These are phyloP conservation scores for Baudoinia panamericana DNA, from an alignment of 495 filamentous ascomycete species.

Conservation along the genomic window DNA sequence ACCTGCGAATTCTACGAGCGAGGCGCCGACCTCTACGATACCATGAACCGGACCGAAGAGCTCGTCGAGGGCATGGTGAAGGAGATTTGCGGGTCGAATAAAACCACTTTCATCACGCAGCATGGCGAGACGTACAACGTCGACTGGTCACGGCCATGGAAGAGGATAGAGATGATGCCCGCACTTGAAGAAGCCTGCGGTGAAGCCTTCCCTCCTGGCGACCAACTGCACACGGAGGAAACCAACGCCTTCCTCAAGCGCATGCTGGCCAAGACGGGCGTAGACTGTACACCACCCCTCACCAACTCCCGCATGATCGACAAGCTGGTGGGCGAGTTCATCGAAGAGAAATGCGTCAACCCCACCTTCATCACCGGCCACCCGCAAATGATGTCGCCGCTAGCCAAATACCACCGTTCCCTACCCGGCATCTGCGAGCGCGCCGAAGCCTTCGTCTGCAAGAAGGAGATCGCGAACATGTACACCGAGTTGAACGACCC, in stretches of 20 bases:
- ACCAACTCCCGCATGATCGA: slow-evolving; percentile 98
- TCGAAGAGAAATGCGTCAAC: slow-evolving; percentile 86
- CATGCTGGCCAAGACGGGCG: slow-evolving; percentile 73
- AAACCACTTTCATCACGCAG: slow-evolving; percentile 71
- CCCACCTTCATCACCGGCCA: slow-evolving; percentile 92
- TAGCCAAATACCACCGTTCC: slow-evolving; percentile 85
- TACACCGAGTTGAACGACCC: slow-evolving; percentile 98
- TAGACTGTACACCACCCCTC: slow-evolving; percentile 77
- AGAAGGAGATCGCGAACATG: slow-evolving; percentile 91
- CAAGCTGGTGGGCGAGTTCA: slow-evolving; percentile 90
- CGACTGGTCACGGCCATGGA: slow-evolving; percentile 94
- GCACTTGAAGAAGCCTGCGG: slow-evolving; percentile 78
- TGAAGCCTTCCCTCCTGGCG: slow-evolving; percentile 81
- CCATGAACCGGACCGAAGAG: slow-evolving; percentile 90
- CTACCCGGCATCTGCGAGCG: slow-evolving; percentile 81
- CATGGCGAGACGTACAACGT: slow-evolving; percentile 72
- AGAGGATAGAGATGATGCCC: slow-evolving; percentile 90
- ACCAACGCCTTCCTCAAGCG: slow-evolving; percentile 74
- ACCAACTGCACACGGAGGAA: slow-evolving; percentile 79
- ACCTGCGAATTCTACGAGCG: slow-evolving; percentile 96
- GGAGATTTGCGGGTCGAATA: slow-evolving; percentile 69
- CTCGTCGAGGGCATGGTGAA: slow-evolving; percentile 87
- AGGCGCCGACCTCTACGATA: slow-evolving; percentile 82
- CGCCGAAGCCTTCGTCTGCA: slow-evolving; percentile 95
- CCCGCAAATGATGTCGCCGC: slow-evolving; percentile 93